Base-by-base conservation (phyloP, 805 yeast species). In the Blastobotrys chiropterorum region DNA sequence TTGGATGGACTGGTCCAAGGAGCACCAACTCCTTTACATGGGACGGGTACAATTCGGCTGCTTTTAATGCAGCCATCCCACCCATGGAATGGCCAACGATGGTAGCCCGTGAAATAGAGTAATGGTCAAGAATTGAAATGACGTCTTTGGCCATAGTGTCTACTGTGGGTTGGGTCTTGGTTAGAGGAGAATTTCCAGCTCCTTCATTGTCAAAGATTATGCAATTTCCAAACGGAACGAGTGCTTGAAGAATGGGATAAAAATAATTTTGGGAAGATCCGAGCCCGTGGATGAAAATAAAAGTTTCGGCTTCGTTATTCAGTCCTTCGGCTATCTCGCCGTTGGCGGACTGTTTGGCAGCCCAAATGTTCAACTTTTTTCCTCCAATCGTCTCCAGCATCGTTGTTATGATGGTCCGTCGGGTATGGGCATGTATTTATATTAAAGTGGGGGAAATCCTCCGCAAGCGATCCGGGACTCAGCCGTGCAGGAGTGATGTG, bases 41-140 rank as follows among this genome's bases (percentile, higher is more conserved):
- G 26, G 30, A 14, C 50, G 26, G 51, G 16, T 21, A 49, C 15
- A 21, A 20, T 19, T 49, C 52, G 20, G 52, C 52, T 20, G 38
- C 19, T 21, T 22, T 44, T 11, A 15, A 22, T 3, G 50, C 52
- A 13, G 21, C 21, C 51, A 45, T 49, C n/a, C 52, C 52, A 14
- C 52, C 52, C 52, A 49, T 49, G 17, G 52, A 49, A 44, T 49
- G 52, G 11, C 52, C 52, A 15, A 49, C 52, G 38, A 49, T 26
- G 8, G 44, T 26, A 8, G 52, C 39, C 3, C 15, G 6, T 5
- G 41, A 13, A n/a, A 44, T 13, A 8, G 6, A 15, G 13, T 22
- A 43, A n/a, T 31, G 5, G 30, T 47, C 21, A 11, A 49, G n/a
- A 30, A 49, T 15, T 16, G 14, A n/a, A 14, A 17, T 22, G 4